Evolutionary conservation across 1,284 basidiomycete genomes (phyloP).

Genomic region (Meira nashicola): DNA sequence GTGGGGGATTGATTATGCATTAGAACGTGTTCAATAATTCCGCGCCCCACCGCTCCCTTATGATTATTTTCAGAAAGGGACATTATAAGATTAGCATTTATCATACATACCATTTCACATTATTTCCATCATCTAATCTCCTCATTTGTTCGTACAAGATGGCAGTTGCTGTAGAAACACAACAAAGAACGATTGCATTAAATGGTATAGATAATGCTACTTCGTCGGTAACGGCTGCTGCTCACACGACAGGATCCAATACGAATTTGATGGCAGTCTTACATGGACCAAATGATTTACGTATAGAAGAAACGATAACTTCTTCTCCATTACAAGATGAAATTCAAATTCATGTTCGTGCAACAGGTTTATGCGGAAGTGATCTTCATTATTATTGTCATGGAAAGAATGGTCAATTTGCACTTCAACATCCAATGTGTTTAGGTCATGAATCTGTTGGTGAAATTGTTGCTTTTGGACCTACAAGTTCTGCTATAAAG

Average conservation of each 20-base stretch:
- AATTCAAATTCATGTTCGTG: constrained; percentile 68
- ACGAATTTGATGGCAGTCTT: constrained; percentile 48
- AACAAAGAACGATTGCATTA: no score
- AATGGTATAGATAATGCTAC: no score
- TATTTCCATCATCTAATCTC: no score
- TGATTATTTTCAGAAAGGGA: no score
- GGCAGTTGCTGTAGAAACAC: no score
- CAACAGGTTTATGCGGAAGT: constrained; percentile 83
- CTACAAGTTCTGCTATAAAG: constrained; percentile 54
- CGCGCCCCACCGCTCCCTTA: no score
- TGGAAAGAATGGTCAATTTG: constrained; percentile 81
- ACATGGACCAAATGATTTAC: constrained; percentile 57
- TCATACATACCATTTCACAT: no score
- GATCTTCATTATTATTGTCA: constrained; percentile 45
- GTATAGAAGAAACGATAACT: constrained; percentile 39
- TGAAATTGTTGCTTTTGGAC: constrained; percentile 63
- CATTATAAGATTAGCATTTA: no score
- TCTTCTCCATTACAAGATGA: constrained; percentile 64
- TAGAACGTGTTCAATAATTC: no score
- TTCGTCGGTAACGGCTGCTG: no score
- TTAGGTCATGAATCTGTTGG: constrained; percentile 90
- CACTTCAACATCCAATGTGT: constrained; percentile 68
- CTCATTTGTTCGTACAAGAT: no score
- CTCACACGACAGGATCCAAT: constrained; percentile 2
- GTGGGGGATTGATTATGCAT: no score